Evolutionary conservation across 257 asterid genomes (phyloP).

Genomic region (Fraxinus anomala): DNA sequence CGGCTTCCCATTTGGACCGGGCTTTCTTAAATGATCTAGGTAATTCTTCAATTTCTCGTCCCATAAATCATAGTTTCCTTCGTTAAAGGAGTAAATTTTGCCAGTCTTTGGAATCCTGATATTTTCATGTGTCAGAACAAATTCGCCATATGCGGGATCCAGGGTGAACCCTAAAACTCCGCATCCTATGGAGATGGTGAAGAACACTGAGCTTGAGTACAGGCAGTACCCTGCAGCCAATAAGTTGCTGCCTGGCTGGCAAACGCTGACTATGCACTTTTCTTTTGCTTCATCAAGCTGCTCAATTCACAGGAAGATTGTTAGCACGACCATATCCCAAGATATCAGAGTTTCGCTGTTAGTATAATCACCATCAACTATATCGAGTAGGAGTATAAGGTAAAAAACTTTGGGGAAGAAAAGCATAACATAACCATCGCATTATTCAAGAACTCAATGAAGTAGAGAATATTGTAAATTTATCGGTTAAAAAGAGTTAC

Average conservation of each 20-base stretch:
- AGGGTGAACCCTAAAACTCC: slow-evolving; percentile 69
- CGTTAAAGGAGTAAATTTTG: slow-evolving; percentile 78
- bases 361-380: no score
- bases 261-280: slow-evolving; percentile 72
- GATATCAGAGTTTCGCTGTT: no score
- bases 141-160: slow-evolving; percentile 72
- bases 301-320: neutral
- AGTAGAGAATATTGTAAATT: no score
- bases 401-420: no score
- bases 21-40: slow-evolving; percentile 67
- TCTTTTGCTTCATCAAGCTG: slow-evolving; percentile 64
- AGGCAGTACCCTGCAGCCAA: slow-evolving; percentile 88
- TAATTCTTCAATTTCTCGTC: slow-evolving; percentile 68
- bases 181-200: slow-evolving; percentile 68
- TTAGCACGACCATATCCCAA: neutral
- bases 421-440: no score
- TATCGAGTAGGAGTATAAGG: no score
- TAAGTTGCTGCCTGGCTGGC: slow-evolving; percentile 87
- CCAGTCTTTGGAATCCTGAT: slow-evolving; percentile 61
- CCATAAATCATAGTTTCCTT: slow-evolving; percentile 81
- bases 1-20: slow-evolving; percentile 72
- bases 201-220: slow-evolving; percentile 72
- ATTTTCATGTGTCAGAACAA: slow-evolving; percentile 70
- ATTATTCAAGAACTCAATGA: neutral
- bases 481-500: slow-evolving; percentile 36